A percentile compares a stretch with the other conserved stretches of the same genome.
phyloP scores from a whole-genome alignment of 75 land plant genomes.

The Isoetes taiwanensis region DNA sequence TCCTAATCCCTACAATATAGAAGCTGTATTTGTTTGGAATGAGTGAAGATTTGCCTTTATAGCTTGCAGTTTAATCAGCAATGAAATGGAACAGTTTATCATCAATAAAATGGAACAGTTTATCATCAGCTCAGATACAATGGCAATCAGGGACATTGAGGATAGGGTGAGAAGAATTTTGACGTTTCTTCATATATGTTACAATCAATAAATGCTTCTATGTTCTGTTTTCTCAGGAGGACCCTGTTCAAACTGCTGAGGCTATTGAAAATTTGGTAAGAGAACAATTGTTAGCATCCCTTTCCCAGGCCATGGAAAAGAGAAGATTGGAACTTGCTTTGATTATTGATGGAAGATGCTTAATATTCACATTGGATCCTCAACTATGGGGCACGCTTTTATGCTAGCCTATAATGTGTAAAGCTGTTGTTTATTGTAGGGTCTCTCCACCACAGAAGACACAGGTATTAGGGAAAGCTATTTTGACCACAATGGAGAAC shows the following conservation, averaged over 20 bases:
- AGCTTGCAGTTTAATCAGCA: constrained; percentile 5
- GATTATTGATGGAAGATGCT: constrained; percentile 1
- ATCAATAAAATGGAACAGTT: constrained; percentile 4
- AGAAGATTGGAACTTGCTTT: background rate
- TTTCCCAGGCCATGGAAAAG: background rate
- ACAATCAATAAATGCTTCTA: background rate
- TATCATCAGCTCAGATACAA: background rate
- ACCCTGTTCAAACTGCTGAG: background rate
- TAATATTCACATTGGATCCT: constrained; percentile 2
- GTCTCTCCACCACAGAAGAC: constrained; percentile 2
- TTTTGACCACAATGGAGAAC: too few relatives aligned
- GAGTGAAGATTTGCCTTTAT: background rate
- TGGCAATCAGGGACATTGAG: background rate
- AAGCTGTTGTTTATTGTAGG: constrained; percentile 4
- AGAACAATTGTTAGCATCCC: background rate
- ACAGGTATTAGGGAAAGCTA: too few relatives aligned
- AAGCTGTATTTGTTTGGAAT: background rate
- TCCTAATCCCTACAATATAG: background rate
- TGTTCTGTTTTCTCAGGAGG: background rate
- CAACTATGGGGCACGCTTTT: background rate
- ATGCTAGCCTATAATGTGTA: background rate
- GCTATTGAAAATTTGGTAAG: background rate
- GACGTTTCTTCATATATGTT: background rate
- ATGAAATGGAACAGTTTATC: too few relatives aligned
- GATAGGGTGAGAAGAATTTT: background rate